Base-by-base conservation (phyloP, 176 grass and related monocot genomes). In the Typha latifolia region DNA sequence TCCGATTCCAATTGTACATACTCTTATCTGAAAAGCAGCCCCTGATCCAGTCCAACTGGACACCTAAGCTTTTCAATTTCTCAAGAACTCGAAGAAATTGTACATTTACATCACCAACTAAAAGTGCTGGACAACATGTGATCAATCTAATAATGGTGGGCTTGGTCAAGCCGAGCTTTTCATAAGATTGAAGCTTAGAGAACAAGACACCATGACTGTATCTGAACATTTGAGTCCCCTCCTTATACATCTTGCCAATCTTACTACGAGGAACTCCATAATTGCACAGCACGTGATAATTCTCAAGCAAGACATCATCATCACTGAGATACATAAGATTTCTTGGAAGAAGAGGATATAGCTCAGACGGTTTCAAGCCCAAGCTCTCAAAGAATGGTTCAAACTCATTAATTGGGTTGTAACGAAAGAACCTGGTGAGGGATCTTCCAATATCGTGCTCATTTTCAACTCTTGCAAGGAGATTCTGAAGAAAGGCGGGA, bases 331-430 rank as follows among this genome's bases (percentile, higher is more conserved):
- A 88, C 66, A 89, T 74, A 10, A 81, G 21, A 63, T 78, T 51
- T 2, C 78, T 64, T 16, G 82, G 82, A 49, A 89, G 75, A 50
- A 89, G 34, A 49, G 47, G 43, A 37, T 67, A 47, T n/a, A 78
- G 16, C 65, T 82, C 71, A 3, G 19, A 70, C 20, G 74, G 70
- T 14, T 72, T 56, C 19, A 84, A 72, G 43, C 86, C 86, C 43
- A 89, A 72, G 65, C 78, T 89, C 68, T 84, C 78, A 4, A 89
- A 89, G 56, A 89, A 84, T 11, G 86, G 82, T 66, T 89, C 86
- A 15, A 89, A 89, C 47, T 89, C 86, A 63, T 84, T 89, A 22
- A 89, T 84, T 4, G 81, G 73, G 32, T 84, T 72, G 51, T 77
- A 89, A 1, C 70, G 64, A 62, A 89, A 62, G 48, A 74, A 81